Evolutionary conservation across 345 rosid species (phyloP).

Genomic region (Viola odorata): DNA sequence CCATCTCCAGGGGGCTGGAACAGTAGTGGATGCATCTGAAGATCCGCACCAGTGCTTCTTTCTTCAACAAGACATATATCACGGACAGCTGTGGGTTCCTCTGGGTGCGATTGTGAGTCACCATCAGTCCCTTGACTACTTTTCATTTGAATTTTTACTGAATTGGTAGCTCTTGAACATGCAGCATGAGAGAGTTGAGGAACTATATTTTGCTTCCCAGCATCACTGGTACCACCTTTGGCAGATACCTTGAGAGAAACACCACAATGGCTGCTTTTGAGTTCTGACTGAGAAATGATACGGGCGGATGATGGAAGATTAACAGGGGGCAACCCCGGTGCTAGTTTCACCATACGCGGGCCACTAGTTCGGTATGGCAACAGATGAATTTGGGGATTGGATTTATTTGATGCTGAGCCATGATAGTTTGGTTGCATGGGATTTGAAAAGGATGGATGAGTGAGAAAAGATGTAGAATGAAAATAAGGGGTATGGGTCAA

Average conservation of each 20-base stretch:
- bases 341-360: slow-evolving; percentile 67
- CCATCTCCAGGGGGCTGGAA: slow-evolving; percentile 67
- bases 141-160: slow-evolving; percentile 21
- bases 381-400: slow-evolving; percentile 36
- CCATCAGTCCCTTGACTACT: slow-evolving; percentile 27
- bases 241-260: slow-evolving; percentile 28
- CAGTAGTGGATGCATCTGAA: slow-evolving; percentile 88
- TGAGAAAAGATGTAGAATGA: slow-evolving; percentile 15
- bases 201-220: slow-evolving; percentile 34
- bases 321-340: slow-evolving; percentile 89
- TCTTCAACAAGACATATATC: slow-evolving; percentile 41
- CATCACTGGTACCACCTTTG: slow-evolving; percentile 22
- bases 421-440: slow-evolving; percentile 20
- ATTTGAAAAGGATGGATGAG: slow-evolving; percentile 21
- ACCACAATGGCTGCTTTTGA: slow-evolving; percentile 38
- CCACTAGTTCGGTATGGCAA: slow-evolving; percentile 45
- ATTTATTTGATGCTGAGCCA: slow-evolving; percentile 21
- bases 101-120: slow-evolving; percentile 25
- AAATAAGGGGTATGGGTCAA: slow-evolving; percentile 18
- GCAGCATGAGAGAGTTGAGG: slow-evolving; percentile 28
- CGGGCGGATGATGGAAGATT: slow-evolving; percentile 91
- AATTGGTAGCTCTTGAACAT: slow-evolving; percentile 14
- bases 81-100: slow-evolving; percentile 38
- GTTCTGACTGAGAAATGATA: slow-evolving; percentile 65
- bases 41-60: slow-evolving; percentile 41